phyloP scores from a whole-genome alignment of 108 stramenopile genomes.

The Fragilaria crotonensis region DNA sequence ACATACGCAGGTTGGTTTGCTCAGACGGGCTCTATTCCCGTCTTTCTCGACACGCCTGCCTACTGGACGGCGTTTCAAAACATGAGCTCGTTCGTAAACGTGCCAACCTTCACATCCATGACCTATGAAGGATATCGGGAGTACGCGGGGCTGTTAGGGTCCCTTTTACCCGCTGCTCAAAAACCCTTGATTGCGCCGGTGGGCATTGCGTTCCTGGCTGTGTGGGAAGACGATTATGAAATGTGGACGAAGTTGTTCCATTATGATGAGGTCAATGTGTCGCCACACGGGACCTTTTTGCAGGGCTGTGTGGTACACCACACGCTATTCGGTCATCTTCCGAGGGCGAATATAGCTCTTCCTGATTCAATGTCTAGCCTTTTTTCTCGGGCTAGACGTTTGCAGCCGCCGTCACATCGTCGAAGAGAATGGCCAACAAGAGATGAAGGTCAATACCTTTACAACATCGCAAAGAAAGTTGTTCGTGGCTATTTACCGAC shows the following conservation, averaged over 20 bases:
- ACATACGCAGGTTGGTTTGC: constrained; percentile 35
- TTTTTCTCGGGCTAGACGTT: background rate
- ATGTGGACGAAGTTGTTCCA: constrained; percentile 10
- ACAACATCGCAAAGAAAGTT: background rate
- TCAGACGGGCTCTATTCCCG: constrained; percentile 27
- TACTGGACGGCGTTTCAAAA: constrained; percentile 22
- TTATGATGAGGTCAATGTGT: constrained; percentile 7
- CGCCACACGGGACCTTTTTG: constrained; percentile 9
- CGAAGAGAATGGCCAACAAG: background rate
- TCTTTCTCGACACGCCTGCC: constrained; percentile 43
- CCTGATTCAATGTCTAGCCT: background rate
- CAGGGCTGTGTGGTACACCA: constrained; percentile 6
- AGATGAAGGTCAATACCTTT: background rate
- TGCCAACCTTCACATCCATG: constrained; percentile 30
- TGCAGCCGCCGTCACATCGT: background rate
- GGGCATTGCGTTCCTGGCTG: constrained; percentile 6
- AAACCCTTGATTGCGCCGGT: constrained; percentile 8
- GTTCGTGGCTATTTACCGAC: background rate
- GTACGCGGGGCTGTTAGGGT: constrained; percentile 21
- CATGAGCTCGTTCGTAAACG: constrained; percentile 23
- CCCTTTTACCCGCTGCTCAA: background rate
- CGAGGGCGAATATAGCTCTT: background rate
- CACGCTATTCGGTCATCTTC: constrained; percentile 7
- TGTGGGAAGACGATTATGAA: constrained; percentile 2
- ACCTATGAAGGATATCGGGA: constrained; percentile 33